Base-by-base conservation (phyloP, 768 basidiomycete genomes). In the Boletus rubroflammeus region DNA sequence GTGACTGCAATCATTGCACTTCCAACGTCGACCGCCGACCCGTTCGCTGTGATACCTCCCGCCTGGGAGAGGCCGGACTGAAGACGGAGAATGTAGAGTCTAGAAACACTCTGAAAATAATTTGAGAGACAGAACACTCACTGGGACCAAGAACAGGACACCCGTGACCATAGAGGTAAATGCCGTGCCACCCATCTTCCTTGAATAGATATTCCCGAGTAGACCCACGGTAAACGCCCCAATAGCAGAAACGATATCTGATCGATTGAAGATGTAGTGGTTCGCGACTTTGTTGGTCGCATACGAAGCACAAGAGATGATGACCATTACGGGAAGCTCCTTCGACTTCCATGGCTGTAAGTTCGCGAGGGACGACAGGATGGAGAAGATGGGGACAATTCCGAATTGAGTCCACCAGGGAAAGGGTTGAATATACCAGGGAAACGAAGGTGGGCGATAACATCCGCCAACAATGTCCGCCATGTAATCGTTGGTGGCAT, bases 121-220 rank as follows among this genome's bases (percentile, higher is more conserved):
- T 17, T 19, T 11, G 7, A 58, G 17, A 21, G 13, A 53, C 9
- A 42, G 34, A 60, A 47, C 19, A 78, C 86, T 68, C 67, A 92
- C 90, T 13, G 92, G 92, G 25, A 94, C 90, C 55, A 93, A 74
- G 71, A 94, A 91, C 58, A 92, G 69, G 6, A 94, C 90, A 36
- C 90, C 91, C 25, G 91, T 88, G 38, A 93, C 89, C 92, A 94
- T 94, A 2, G 85, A 85, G 10, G 90, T 91, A 71, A 93, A 93
- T 19, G 91, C 91, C 4, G 90, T 93, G 8, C 90, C 91, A 8
- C 86, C 81, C 80, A 89, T 85, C 66, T 81, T 82, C 43, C 90
- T 78, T 38, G 90, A 92, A 68, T 92, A 92, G 2, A 87, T 69
- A 62, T 92, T 92, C 3, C 90, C 90, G 19, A 91, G 72, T 28